Conservation (phyloP, 257 asterid species). For the Sherardia arvensis region DNA sequence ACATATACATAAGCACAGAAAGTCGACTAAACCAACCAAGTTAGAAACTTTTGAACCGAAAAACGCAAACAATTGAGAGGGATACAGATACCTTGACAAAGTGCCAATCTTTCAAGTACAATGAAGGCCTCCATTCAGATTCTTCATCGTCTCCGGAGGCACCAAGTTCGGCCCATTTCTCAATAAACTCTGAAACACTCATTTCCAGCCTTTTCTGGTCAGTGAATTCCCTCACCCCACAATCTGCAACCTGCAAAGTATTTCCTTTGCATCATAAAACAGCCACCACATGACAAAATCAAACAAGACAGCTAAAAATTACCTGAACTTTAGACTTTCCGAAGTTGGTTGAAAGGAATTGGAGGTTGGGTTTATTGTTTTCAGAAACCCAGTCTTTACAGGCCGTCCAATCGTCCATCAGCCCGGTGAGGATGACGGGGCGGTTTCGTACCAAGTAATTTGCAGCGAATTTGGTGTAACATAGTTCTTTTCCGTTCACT, state of each 20-base stretch:
- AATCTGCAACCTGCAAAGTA: slow-evolving; percentile 70
- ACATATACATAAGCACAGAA: background rate
- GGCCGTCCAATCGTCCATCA: slow-evolving; percentile 75
- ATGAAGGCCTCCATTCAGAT: slow-evolving; percentile 26
- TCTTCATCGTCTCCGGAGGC: slow-evolving; percentile 12
- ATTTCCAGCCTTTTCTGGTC: slow-evolving; percentile 81
- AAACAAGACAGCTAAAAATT: background rate
- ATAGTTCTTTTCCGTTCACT: slow-evolving; percentile 54
- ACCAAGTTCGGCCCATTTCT: slow-evolving; percentile 32
- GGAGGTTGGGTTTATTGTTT: slow-evolving; percentile 62
- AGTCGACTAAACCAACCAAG: background rate
- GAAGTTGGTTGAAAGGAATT: slow-evolving; percentile 49
- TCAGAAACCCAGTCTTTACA: slow-evolving; percentile 66
- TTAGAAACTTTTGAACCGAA: background rate
- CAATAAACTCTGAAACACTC: slow-evolving; percentile 73
- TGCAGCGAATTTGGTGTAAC: slow-evolving; percentile 46
- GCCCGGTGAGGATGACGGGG: slow-evolving; percentile 84
- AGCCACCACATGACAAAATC: background rate
- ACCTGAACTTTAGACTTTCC: slow-evolving; percentile 83
- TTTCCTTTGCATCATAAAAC: background rate
- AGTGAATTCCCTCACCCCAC: slow-evolving; percentile 62
- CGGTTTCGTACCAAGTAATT: slow-evolving; percentile 48
- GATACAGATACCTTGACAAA: slow-evolving; percentile 54
- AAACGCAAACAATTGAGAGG: background rate
- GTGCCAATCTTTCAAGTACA: slow-evolving; percentile 98